Conservation (phyloP, 768 basidiomycete genomes). For the Favolaschia claudopus region DNA sequence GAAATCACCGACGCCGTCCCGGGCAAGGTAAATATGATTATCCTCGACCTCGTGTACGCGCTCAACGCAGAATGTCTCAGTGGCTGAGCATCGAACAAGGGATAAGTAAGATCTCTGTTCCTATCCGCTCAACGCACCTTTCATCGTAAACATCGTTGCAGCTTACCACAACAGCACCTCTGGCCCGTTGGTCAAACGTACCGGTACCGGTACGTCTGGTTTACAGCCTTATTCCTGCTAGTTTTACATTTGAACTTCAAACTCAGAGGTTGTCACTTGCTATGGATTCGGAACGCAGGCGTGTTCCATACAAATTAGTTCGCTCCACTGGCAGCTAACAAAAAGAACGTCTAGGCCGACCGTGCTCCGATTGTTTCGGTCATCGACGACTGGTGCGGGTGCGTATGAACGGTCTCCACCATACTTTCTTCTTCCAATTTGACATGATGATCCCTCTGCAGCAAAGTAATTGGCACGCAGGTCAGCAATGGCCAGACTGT, state of each 20-base stretch:
- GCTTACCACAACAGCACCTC: too few species aligned
- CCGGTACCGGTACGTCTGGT: too few species aligned
- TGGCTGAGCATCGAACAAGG: constrained; percentile 5
- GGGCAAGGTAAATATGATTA: not conserved
- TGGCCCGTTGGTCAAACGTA: too few species aligned
- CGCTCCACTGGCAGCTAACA: not conserved
- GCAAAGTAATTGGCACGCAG: not conserved
- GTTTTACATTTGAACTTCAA: too few species aligned
- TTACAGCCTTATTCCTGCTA: too few species aligned
- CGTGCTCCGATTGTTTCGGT: constrained; percentile 4
- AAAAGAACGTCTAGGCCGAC: not conserved
- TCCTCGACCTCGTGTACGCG: not conserved
- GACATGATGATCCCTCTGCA: too few species aligned
- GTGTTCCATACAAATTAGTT: not conserved
- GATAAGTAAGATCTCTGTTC: not conserved
- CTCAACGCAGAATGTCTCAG: too few species aligned
- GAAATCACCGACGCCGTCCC: not conserved
- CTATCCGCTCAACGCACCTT: too few species aligned
- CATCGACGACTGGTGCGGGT: constrained; percentile 11
- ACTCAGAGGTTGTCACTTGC: too few species aligned
- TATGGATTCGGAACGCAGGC: not conserved
- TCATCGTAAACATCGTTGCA: too few species aligned
- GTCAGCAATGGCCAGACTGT: not conserved
- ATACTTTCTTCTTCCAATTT: too few species aligned
- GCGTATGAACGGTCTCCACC: too few species aligned